A percentile compares a stretch with the other conserved stretches of the same genome.
These are phyloP conservation scores for Eustoma russellianum DNA, from an alignment of 257 asterid genomes.

Conservation along the genomic window DNA sequence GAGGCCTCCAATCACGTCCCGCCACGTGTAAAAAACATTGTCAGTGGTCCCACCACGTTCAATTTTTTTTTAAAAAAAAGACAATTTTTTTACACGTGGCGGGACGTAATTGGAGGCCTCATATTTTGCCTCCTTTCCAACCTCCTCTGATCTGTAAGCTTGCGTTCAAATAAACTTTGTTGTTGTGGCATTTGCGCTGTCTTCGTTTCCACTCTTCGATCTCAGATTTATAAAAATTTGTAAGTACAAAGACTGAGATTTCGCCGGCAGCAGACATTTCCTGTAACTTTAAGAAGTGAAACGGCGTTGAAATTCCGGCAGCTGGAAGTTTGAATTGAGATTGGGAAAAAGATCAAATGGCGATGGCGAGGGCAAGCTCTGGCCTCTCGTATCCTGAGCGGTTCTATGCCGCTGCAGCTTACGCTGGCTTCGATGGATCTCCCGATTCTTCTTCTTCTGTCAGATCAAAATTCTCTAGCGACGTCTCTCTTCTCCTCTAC, in stretches of 20 bases:
- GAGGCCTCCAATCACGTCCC: no score
- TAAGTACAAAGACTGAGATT: background rate
- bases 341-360: slow-evolving; percentile 10
- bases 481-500: slow-evolving; percentile 77
- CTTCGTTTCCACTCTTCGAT: no score
- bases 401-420: slow-evolving; percentile 88
- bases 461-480: slow-evolving; percentile 73
- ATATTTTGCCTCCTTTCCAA: background rate
- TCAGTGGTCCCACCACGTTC: no score
- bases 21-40: no score
- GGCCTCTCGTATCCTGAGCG: slow-evolving; percentile 93
- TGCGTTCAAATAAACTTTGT: no score
- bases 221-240: background rate
- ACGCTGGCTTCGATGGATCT: slow-evolving; percentile 87
- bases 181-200: background rate
- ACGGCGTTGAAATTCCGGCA: no score
- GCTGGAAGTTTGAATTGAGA: background rate
- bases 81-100: no score
- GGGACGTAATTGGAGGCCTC: no score
- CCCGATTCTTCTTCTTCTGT: slow-evolving; percentile 57
- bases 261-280: no score
- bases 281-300: background rate
- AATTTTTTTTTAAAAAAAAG: no score
- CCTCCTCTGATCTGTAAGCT: background rate
- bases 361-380: slow-evolving; percentile 53